Evolutionary conservation across 164 flowering plant genomes (phyloP), one percentile per base, ranked within the genome.

Genomic region (Nymphaea colorata): DNA sequence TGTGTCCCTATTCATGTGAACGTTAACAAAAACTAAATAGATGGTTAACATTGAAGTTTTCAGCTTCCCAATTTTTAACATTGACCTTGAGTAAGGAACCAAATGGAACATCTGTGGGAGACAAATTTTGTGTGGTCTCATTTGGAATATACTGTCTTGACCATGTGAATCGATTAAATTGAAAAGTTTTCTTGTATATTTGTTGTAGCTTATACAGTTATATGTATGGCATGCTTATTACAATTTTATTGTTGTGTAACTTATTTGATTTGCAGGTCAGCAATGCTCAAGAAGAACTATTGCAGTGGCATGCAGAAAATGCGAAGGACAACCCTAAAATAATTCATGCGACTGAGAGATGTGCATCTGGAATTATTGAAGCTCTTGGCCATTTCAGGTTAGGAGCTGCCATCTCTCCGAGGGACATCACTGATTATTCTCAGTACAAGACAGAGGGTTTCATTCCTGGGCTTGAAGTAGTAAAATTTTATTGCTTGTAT

Each of bases 221-320:
- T 25, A 25, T 25, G 36, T 25, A 25, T 25, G 1, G 36, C 36
- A 25, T 25, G 36, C 36, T 25, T 25, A 25, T 25, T 25, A 25
- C 36, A 25, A 25, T 51, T 51, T 51, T 8, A 8, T 47, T 47
- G 57, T 51, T 51, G 57, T 51, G 14, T 25, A 25, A 25, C 1
- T 25, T 25, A 25, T 25, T 25, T 25, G 36, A 25, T 25, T 25
- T 25, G 68, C 75, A 90, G 96, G 96, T 90, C 60, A 82, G 82
- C 77, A 90, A 90, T 85, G 97, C 97, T 17, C 93, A 86, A 78
- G 95, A 91, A 72, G 97, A 91, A 61, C 75, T 91, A 71, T 73
- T 91, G 78, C 85, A 82, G 71, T 89, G 97, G 97, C 77, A 87
- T 73, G 85, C 82, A 68, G 76, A 79, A 69, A 86, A 89, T 84